phyloP scores from a whole-genome alignment of 2,329 filamentous ascomycete genomes.

The Fusarium xyrophilum region DNA sequence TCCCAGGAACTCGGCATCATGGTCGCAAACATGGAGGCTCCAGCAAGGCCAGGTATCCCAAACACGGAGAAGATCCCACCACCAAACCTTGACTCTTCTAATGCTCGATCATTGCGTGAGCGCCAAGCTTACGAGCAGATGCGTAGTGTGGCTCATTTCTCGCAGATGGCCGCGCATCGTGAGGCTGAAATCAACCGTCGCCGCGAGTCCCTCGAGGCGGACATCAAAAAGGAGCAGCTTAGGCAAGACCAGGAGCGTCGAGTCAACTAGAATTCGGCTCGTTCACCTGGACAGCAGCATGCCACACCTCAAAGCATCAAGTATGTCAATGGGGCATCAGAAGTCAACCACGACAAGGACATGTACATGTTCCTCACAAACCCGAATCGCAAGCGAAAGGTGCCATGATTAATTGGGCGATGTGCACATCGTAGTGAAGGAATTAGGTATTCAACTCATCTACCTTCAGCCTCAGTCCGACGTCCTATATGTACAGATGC shows the following conservation, averaged over 20 bases:
- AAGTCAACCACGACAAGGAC: slow-evolving; percentile 7
- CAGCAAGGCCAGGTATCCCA: slow-evolving; percentile 7
- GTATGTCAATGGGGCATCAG: slow-evolving; percentile 16
- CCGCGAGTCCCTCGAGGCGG: slow-evolving; percentile 27
- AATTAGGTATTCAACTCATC: slow-evolving; percentile 43
- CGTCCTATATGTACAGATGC: slow-evolving; percentile 52
- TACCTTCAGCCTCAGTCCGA: slow-evolving; percentile 42
- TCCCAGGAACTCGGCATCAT: slow-evolving; percentile 35
- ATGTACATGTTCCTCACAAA: slow-evolving; percentile 32
- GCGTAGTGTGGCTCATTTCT: slow-evolving; percentile 26
- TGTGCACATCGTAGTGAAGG: slow-evolving; percentile 33
- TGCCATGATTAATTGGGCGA: slow-evolving; percentile 7
- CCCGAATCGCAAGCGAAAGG: slow-evolving; percentile 13
- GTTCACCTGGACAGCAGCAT: neutral
- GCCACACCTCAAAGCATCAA: neutral
- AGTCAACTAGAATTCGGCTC: slow-evolving; percentile 29
- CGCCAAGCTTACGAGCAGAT: slow-evolving; percentile 33
- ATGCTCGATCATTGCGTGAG: slow-evolving; percentile 34
- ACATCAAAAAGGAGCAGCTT: slow-evolving; percentile 35
- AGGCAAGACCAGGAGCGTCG: slow-evolving; percentile 20
- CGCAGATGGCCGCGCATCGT: slow-evolving; percentile 34
- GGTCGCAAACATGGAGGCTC: slow-evolving; percentile 43
- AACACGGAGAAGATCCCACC: slow-evolving; percentile 15
- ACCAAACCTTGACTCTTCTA: slow-evolving; percentile 26
- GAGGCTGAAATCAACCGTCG: slow-evolving; percentile 33